Base-by-base conservation (phyloP, 495 filamentous ascomycete species). In the Aspergillus steynii region DNA sequence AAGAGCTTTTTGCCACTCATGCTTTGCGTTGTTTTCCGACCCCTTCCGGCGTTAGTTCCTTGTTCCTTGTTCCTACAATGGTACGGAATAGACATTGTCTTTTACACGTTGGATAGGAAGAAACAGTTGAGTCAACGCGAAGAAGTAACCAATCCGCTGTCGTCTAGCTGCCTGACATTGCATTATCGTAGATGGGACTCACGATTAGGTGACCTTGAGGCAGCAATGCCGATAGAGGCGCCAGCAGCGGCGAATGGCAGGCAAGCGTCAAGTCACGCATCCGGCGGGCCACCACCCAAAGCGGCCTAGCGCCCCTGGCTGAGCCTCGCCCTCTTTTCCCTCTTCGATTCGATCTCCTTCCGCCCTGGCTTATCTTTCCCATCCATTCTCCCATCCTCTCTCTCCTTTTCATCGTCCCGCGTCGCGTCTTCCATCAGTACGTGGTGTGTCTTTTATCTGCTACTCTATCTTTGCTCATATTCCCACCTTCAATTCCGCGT, bases 321-420 rank as follows among this genome's bases (percentile, higher is more conserved):
- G 37, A 49, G 54, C 58, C 62, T 61, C 55, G 58, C 28, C 55
- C 42, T 37, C 31, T 42, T 62, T 46, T 52, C 49, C 15, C 8
- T 56, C 49, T 51, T 37, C 55, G 55, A 58, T 5, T 48, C 29
- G 14, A 15, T 29, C 48, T 26, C 28, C 52, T n/a, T 55, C 57
- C 51, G 31, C 47, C 57, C 62, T 57, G 58, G 49, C 50, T 25
- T 49, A 46, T 53, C n/a, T 57, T 61, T 60, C 57, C 56, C 60
- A 50, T 58, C 56, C 57, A n/a, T 53, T 53, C 49, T 32, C 53
- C 46, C 51, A 52, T 55, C 32, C 26, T 58, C 53, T 53, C 27
- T 50, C 55, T 58, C 58, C 58, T 56, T 61, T 56, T 56, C 61
- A 60, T 59, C 68, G 61, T 65, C 61, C 58, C 54, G 34, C 58